Evolutionary conservation across 108 stramenopile species (phyloP).

Genomic region (Cyclotella distinguenda): DNA sequence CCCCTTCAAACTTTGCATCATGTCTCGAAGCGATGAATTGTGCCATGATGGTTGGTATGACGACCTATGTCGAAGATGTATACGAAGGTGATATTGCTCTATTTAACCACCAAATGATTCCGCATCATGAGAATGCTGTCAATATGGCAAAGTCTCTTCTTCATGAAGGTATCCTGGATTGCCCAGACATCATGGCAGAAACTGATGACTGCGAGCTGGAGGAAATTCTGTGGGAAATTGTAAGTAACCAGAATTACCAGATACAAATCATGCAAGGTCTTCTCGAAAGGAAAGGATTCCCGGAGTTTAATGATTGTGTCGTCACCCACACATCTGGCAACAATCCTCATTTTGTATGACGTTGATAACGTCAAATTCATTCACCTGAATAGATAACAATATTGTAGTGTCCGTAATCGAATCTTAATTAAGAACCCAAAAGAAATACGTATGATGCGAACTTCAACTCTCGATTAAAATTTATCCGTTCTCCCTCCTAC

Average conservation of each 20-base stretch:
- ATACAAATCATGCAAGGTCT: conserved; percentile 76
- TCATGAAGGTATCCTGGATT: conserved; percentile 32
- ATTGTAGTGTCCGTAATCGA: too few relatives aligned
- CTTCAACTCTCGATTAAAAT: too few relatives aligned
- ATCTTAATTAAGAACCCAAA: too few relatives aligned
- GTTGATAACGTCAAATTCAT: too few relatives aligned
- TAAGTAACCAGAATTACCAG: conserved; percentile 79
- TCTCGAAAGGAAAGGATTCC: conserved; percentile 47
- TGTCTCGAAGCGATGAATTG: conserved; percentile 79
- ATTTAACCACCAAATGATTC: conserved; percentile 92
- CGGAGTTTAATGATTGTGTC: conserved; percentile 51
- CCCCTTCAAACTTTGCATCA: conserved; percentile 50
- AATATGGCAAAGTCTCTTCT: conserved; percentile 92
- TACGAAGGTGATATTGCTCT: conserved; percentile 39
- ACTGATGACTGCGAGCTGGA: conserved; percentile 50
- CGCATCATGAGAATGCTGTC: conserved; percentile 91
- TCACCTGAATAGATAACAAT: too few relatives aligned
- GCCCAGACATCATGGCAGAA: conserved; percentile 41
- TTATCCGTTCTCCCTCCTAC: too few relatives aligned
- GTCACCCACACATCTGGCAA: too few relatives aligned
- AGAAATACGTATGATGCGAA: too few relatives aligned
- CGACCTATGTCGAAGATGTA: conserved; percentile 25
- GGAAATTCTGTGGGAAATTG: conserved; percentile 59
- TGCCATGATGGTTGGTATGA: conserved; percentile 72
- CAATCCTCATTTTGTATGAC: too few relatives aligned